These are phyloP conservation scores for Suillus hirtellus DNA, from an alignment of 768 basidiomycete genomes.

Conservation along the genomic window DNA sequence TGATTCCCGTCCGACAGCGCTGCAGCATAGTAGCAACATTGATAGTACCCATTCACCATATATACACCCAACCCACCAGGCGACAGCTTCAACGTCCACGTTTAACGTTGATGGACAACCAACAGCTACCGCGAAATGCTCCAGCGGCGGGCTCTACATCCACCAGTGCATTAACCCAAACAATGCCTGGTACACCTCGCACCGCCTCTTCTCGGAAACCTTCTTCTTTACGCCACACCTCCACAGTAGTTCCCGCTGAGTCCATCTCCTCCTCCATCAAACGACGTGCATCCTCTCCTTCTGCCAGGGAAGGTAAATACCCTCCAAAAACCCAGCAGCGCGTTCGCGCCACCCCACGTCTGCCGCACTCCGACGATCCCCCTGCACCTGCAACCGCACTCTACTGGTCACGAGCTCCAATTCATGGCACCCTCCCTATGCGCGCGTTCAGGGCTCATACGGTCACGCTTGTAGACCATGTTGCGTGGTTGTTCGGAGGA, in stretches of 20 bases:
- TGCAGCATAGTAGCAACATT: constrained; percentile 10
- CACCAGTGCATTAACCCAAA: constrained; percentile 15
- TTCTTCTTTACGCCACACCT: constrained; percentile 31
- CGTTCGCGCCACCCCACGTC: constrained; percentile 50
- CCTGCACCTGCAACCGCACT: constrained; percentile 70
- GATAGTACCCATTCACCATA: constrained; percentile 38
- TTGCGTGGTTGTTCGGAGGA: constrained; percentile 88
- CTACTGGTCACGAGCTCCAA: constrained; percentile 86
- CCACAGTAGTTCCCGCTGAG: constrained; percentile 30
- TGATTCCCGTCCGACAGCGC: constrained; percentile 9
- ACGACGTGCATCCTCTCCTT: constrained; percentile 30
- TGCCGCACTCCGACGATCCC: constrained; percentile 62
- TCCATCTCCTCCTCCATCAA: constrained; percentile 25
- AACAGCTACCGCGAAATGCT: constrained; percentile 3
- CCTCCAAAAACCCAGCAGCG: constrained; percentile 27
- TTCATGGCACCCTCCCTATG: constrained; percentile 67
- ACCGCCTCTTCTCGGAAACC: constrained; percentile 29
- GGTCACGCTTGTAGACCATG: constrained; percentile 78
- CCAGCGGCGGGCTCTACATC: constrained; percentile 2
- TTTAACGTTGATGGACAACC: constrained; percentile 34
- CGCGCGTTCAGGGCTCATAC: constrained; percentile 79
- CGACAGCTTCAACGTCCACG: constrained; percentile 37
- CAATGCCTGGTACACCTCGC: constrained; percentile 29
- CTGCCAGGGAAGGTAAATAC: constrained; percentile 24
- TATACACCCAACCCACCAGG: constrained; percentile 35